Evolutionary conservation across 2,329 filamentous ascomycete species (phyloP).

Genomic region (Elsinoe perseae): DNA sequence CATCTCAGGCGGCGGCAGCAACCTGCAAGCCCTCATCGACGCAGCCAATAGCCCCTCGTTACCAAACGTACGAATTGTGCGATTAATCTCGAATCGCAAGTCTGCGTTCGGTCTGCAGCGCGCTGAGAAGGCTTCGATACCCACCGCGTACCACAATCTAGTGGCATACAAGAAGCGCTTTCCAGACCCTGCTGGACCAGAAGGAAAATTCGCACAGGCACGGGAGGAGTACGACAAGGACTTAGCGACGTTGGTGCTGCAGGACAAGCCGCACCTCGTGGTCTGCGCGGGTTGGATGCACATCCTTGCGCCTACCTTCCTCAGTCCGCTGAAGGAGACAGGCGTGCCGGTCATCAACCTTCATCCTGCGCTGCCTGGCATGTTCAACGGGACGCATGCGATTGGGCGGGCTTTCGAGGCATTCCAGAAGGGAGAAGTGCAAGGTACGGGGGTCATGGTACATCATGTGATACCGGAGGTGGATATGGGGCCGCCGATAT

Average conservation of each 20-base stretch:
- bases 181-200: conserved; percentile 38
- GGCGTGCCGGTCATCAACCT: conserved; percentile 70
- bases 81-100: conserved; percentile 60
- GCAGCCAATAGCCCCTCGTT: conserved; percentile 41
- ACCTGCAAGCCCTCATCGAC: conserved; percentile 70
- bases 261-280: conserved; percentile 61
- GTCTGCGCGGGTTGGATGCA: conserved; percentile 87
- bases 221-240: conserved; percentile 67
- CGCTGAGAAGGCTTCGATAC: conserved; percentile 54
- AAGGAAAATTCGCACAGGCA: conserved; percentile 35
- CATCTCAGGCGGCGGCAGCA: conserved; percentile 66
- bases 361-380: conserved; percentile 65
- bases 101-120: conserved; percentile 57
- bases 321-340: conserved; percentile 56
- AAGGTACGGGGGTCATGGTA: conserved; percentile 74
- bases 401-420: conserved; percentile 72
- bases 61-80: conserved; percentile 48
- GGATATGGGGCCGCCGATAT: conserved; percentile 67
- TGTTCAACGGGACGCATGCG: conserved; percentile 63
- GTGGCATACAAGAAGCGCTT: conserved; percentile 66
- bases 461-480: conserved; percentile 73
- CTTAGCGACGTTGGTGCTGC: conserved; percentile 59
- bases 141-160: conserved; percentile 74
- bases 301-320: conserved; percentile 62
- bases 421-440: conserved; percentile 59